Evolutionary conservation across 2,329 filamentous ascomycete species (phyloP), one percentile per base, ranked within the genome.

Genomic region (Colletotrichum destructivum): DNA sequence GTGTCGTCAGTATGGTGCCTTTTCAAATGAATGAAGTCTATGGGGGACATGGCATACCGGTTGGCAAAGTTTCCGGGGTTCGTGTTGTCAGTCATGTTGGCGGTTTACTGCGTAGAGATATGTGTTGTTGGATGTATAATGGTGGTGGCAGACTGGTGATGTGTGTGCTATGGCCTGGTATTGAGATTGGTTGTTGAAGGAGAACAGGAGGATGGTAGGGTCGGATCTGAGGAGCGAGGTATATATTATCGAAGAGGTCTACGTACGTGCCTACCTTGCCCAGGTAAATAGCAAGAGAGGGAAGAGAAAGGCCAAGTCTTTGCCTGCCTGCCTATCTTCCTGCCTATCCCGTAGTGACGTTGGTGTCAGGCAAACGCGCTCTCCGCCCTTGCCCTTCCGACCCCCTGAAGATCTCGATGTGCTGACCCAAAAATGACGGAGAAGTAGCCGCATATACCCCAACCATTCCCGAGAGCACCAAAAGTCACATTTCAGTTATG

Each of bases 21-120:
- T 18, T 1, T 2, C 5, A 21, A 26, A 4, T 11, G 0, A 21
- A 7, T 16, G 4, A 2, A n/a, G 5, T 65, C 11, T 9, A n/a
- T 72, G 79, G 72, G 81, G 82, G 11, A 81, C 66, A 69, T 82
- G 76, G 18, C 83, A 82, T 62, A 75, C 74, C 73, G 73, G 66
- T 75, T 75, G 69, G 74, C 74, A 65, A 75, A 75, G 61, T 75
- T 75, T 35, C 66, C 74, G 21, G 69, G 69, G 65, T 72, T 72
- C 23, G 54, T 23, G 40, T 38, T 69, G 46, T 46, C 56, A 31
- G 68, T 21, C 83, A 82, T 76, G 83, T 83, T 65, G 35, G 21
- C 21, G 31, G 12, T 56, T 21, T 52, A 38, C 13, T 21, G 52
- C n/a, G 26, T 56, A 31, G 6, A 21, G 31, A 15, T 56, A 21